Evolutionary conservation across 345 rosid species (phyloP).

Genomic region (Melastoma malabathricum): DNA sequence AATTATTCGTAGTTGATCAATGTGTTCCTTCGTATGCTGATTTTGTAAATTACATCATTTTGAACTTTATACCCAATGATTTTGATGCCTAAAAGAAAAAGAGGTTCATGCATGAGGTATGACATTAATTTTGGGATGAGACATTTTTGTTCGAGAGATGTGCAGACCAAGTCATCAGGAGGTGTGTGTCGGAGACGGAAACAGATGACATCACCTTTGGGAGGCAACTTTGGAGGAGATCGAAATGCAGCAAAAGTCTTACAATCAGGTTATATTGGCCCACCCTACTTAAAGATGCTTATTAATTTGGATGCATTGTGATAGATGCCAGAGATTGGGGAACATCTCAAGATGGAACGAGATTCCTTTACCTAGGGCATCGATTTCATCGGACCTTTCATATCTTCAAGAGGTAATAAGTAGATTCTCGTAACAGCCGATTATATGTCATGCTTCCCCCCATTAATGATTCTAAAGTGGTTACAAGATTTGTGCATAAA

Average conservation of each 20-base stretch:
- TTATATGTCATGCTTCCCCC: neutral
- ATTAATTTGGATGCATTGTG: no score
- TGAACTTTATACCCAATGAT: neutral
- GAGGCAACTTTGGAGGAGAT: no score
- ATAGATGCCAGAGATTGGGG: no score
- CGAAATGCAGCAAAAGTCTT: no score
- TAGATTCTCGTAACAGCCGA: neutral
- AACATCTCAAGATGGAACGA: no score
- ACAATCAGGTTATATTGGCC: neutral
- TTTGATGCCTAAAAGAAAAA: neutral
- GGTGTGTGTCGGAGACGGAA: no score
- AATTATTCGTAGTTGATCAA: neutral
- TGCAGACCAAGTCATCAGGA: neutral
- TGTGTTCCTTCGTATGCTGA: neutral
- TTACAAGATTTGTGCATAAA: neutral
- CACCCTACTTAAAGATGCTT: neutral
- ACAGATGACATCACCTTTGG: no score
- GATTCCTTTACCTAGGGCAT: no score
- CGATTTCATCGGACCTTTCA: no score
- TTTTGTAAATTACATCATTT: neutral
- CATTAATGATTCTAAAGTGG: no score
- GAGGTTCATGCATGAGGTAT: neutral
- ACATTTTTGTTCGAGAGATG: constrained; percentile 1
- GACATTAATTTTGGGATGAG: neutral
- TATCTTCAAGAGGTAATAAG: neutral